A percentile compares a stretch with the other conserved stretches of the same genome.
Evolutionary conservation across 1,284 basidiomycete genomes (phyloP).

Genomic region (Cryptococcus sp.): DNA sequence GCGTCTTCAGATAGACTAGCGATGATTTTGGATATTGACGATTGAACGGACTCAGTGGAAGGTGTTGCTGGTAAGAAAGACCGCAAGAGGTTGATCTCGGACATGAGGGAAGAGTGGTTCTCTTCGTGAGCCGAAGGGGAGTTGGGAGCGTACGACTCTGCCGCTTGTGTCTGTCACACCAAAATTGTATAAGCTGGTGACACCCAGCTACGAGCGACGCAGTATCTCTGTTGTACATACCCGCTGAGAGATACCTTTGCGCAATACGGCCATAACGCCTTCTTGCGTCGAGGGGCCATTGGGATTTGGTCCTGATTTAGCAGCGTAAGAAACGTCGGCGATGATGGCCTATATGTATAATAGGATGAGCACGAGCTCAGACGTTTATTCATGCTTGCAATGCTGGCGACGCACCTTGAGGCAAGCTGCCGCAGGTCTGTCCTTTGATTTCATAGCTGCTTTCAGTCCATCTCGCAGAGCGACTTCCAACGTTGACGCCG

Average conservation of each 20-base stretch:
- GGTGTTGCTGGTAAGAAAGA: conserved; percentile 42
- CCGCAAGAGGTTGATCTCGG: conserved; percentile 39
- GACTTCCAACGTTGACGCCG: conserved; percentile 27
- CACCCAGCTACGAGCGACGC: neutral
- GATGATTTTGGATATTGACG: conserved; percentile 37
- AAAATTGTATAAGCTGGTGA: conserved; percentile 4
- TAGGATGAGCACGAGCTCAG: neutral
- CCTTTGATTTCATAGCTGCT: conserved; percentile 49
- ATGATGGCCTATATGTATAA: conserved; percentile 32
- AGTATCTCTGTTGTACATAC: conserved; percentile 34
- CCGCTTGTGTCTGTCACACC: conserved; percentile 39
- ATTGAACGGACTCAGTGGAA: conserved; percentile 32
- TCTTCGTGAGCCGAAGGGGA: conserved; percentile 39
- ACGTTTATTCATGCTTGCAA: neutral
- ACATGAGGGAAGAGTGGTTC: conserved; percentile 31
- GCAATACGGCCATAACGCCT: conserved; percentile 36
- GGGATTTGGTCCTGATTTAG: conserved; percentile 41
- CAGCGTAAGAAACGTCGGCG: conserved; percentile 45
- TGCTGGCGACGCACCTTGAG: conserved; percentile 40
- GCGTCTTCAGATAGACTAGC: conserved; percentile 25
- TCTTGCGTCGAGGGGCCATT: conserved; percentile 38
- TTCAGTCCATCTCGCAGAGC: conserved; percentile 46
- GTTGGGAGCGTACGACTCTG: conserved; percentile 40
- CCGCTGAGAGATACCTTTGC: conserved; percentile 46
- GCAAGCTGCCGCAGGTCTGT: conserved; percentile 36